Percentiles rank a stretch among this genome's conserved stretches.
phyloP scores from a whole-genome alignment of 805 yeast species.

The Brettanomyces bruxellensis region DNA sequence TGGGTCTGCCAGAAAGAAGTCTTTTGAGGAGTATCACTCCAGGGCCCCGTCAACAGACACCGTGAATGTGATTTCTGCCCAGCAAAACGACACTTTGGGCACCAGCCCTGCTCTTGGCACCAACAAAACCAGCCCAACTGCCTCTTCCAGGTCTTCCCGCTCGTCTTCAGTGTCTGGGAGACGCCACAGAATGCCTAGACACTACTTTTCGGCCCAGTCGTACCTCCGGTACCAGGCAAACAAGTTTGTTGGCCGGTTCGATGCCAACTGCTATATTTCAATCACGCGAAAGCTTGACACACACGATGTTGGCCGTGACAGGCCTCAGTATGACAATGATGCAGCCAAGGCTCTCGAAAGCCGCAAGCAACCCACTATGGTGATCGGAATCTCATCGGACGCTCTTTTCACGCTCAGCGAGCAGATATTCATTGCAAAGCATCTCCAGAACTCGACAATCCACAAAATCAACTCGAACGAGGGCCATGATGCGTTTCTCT shows the following conservation, averaged over 20 bases:
- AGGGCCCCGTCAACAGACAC: constrained; percentile 10
- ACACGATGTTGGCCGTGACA: constrained; percentile 83
- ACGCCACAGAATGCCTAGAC: constrained; percentile 34
- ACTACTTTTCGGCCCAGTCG: constrained; percentile 89
- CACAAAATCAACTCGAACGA: constrained; percentile 82
- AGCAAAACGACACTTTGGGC: too few relatives aligned
- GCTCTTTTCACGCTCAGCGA: constrained; percentile 89
- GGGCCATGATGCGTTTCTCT: constrained; percentile 93
- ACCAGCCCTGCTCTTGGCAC: too few relatives aligned
- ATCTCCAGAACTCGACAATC: constrained; percentile 60
- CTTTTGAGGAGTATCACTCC: constrained; percentile 20
- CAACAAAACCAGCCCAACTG: background rate
- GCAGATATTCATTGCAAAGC: constrained; percentile 73
- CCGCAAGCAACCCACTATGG: constrained; percentile 65
- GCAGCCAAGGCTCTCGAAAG: constrained; percentile 45
- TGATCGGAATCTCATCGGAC: constrained; percentile 87
- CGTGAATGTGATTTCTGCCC: too few relatives aligned
- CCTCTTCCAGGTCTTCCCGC: constrained; percentile 1
- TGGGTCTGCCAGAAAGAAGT: constrained; percentile 35
- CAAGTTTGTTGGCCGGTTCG: constrained; percentile 83
- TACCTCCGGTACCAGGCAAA: constrained; percentile 91
- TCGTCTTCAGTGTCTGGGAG: constrained; percentile 14
- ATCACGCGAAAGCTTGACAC: constrained; percentile 91
- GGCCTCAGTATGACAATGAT: constrained; percentile 32
- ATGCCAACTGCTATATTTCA: constrained; percentile 93